These are phyloP conservation scores for Euptelea pleiosperma DNA, from an alignment of 164 flowering plant genomes.

Conservation along the genomic window DNA sequence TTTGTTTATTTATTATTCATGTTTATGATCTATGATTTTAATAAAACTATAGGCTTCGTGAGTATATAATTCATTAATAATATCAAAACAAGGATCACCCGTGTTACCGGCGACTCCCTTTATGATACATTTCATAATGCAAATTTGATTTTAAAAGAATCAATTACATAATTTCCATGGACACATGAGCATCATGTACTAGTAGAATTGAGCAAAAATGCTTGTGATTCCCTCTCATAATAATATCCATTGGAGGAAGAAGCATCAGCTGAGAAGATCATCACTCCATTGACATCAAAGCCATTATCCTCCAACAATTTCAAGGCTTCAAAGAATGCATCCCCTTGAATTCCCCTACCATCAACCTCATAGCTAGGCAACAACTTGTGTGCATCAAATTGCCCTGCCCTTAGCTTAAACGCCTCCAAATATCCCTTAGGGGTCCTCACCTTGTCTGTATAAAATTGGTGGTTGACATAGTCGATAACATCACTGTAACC, in stretches of 20 bases:
- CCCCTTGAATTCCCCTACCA: constrained; percentile 79
- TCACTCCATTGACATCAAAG: constrained; percentile 51
- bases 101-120: too few species aligned
- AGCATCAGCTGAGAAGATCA: constrained; percentile 73
- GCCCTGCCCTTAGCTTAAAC: constrained; percentile 29
- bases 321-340: constrained; percentile 55
- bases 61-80: too few species aligned
- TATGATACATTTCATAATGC: too few species aligned
- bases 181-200: too few species aligned
- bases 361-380: constrained; percentile 56
- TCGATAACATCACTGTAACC: constrained; percentile 47
- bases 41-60: too few species aligned
- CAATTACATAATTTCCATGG: too few species aligned
- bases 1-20: too few species aligned
- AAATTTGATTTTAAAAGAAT: too few species aligned
- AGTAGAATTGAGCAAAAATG: constrained; percentile 53
- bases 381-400: constrained; percentile 38
- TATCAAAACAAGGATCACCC: too few species aligned
- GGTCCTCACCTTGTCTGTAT: constrained; percentile 46
- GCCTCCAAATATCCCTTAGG: constrained; percentile 37
- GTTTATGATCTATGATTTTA: too few species aligned
- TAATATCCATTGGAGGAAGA: constrained; percentile 38
- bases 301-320: constrained; percentile 40
- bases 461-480: constrained; percentile 60
- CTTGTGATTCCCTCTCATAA: constrained; percentile 53